phyloP scores from a whole-genome alignment of 106 monocot genomes.

The Dioscorea alata region DNA sequence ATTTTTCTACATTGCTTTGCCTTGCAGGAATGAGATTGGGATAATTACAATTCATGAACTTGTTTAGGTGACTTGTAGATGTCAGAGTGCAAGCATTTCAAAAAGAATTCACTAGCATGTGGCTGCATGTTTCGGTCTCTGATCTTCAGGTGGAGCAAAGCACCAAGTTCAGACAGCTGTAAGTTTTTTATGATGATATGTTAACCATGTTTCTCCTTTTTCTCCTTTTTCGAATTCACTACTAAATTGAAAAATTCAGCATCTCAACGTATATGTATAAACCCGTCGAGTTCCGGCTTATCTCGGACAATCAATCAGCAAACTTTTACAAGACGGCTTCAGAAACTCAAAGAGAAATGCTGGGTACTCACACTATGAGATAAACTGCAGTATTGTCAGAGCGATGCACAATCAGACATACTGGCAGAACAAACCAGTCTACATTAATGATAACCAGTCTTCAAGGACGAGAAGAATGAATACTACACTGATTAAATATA shows the following conservation, averaged over 20 bases:
- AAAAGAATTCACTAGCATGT: constrained; percentile 60
- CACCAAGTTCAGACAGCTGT: constrained; percentile 87
- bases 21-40: too few relatives aligned
- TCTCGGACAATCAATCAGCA: constrained; percentile 63
- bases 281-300: constrained; percentile 75
- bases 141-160: constrained; percentile 97
- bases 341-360: constrained; percentile 31
- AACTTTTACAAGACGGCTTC: constrained; percentile 78
- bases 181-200: constrained; percentile 22
- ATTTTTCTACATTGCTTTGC: too few relatives aligned
- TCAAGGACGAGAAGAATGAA: constrained; percentile 69
- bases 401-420: constrained; percentile 76
- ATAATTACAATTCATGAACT: too few relatives aligned
- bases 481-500: constrained; percentile 57
- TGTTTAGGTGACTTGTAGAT: too few relatives aligned
- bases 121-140: constrained; percentile 85
- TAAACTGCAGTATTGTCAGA: constrained; percentile 88
- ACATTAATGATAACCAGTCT: constrained; percentile 51
- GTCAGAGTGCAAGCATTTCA: constrained; percentile 98
- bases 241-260: neutral
- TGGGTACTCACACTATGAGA: constrained; percentile 89
- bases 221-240: neutral
- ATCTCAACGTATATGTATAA: constrained; percentile 43
- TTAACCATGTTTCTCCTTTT: neutral
- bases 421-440: constrained; percentile 76